phyloP scores from a whole-genome alignment of 2,329 filamentous ascomycete genomes.

The Fonsecaea pedrosoi region DNA sequence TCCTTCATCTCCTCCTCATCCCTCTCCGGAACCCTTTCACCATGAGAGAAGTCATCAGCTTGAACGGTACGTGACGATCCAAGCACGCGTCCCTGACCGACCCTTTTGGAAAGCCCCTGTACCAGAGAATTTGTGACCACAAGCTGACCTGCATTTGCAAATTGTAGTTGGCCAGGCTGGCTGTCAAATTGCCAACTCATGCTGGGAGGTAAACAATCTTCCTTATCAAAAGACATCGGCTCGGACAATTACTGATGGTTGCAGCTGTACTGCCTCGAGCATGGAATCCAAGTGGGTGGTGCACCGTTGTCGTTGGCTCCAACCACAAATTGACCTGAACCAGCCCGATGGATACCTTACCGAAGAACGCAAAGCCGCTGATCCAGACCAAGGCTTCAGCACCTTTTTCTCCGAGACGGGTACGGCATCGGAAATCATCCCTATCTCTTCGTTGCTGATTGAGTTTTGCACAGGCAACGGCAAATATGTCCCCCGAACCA shows the following conservation, averaged over 20 bases:
- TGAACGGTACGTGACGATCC: constrained; percentile 81
- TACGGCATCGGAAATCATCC: constrained; percentile 56
- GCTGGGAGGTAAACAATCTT: constrained; percentile 89
- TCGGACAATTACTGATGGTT: constrained; percentile 45
- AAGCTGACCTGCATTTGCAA: constrained; percentile 61
- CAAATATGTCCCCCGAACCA: constrained; percentile 98
- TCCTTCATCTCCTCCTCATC: constrained; percentile 19
- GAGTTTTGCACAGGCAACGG: constrained; percentile 73
- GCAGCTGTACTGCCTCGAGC: constrained; percentile 99
- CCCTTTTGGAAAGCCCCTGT: constrained; percentile 28
- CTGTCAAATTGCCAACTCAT: constrained; percentile 99
- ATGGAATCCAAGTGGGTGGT: constrained; percentile 89
- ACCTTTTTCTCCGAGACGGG: constrained; percentile 99
- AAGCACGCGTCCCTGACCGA: constrained; percentile 37
- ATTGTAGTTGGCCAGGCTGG: constrained; percentile 95
- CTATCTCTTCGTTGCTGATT: constrained; percentile 17
- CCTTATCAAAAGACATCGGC: constrained; percentile 34
- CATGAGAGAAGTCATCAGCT: constrained; percentile 99
- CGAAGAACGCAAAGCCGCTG: constrained; percentile 92
- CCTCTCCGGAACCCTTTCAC: constrained; percentile 48
- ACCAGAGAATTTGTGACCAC: constrained; percentile 24
- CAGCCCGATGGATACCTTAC: constrained; percentile 99
- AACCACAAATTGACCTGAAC: constrained; percentile 39
- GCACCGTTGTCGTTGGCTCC: constrained; percentile 25
- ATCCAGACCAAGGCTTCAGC: constrained; percentile 97